Evolutionary conservation across 2,329 filamentous ascomycete genomes (phyloP), one percentile per base, ranked within the genome.

Genomic region (Rutstroemia sp.): DNA sequence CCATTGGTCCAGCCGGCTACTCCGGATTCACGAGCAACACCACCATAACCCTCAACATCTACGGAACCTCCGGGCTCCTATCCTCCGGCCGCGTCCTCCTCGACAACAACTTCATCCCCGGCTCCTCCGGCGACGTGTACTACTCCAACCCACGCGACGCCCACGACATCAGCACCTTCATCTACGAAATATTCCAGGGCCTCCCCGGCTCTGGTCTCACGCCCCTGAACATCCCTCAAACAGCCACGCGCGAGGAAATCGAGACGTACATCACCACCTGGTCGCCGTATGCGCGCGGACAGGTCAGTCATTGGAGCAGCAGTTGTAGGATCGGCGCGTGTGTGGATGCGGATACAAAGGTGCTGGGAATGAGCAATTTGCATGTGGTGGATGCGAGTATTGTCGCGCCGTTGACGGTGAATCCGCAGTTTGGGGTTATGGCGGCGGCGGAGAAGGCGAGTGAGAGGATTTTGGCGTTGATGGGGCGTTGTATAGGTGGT

Each of bases 11-110:
- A 0, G 68, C 75, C 0, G 78, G 78, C 2, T 73, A 69, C 42
- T 64, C 67, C 1, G 74, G 69, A 8, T 76, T 67, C 61, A 73
- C 57, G 1, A 62, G 65, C 37, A 71, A 71, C 51, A 71, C 76
- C 57, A 79, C 76, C 58, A 76, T 82, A 51, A 81, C 78, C 0
- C 70, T 82, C 19, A 82, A 82, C 64, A 67, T 82, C 4, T 82
- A 82, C 68, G 78, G 78, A 8, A 82, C 79, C 0, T 80, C 78
- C 0, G 79, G 79, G 1, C 70, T 81, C 21, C 71, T 73, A 5
- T 81, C 78, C 2, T 66, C 71, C 0, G 77, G 78, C 1, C 69
- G 71, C 4, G 77, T 80, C 3, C 63, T 71, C 6, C 71, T 80
- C 0, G 74, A 77, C 48, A 65, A 68, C 1, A 72, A 72, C 1